Conservation (phyloP, 805 yeast genomes). For the Jamesozyma piceae region DNA sequence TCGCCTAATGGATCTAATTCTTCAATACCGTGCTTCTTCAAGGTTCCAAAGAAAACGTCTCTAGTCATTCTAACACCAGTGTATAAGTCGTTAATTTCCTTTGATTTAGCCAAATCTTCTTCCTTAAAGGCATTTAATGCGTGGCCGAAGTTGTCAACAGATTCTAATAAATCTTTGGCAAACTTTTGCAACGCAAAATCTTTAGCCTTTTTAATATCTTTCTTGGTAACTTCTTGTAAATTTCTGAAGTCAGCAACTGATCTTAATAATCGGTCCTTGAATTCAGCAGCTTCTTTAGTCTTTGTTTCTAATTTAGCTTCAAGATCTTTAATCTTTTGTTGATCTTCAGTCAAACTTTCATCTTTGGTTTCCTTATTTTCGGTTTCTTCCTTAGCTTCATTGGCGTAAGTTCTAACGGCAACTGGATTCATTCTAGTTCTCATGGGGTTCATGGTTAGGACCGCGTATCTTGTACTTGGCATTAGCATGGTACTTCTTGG, state of each 20-base stretch:
- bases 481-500: slow-evolving; percentile 2
- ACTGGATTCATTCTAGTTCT: background rate
- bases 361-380: slow-evolving; percentile 12
- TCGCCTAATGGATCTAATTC: slow-evolving; percentile 81
- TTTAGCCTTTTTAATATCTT: slow-evolving; percentile 76
- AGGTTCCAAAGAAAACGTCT: slow-evolving; percentile 75
- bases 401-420: slow-evolving; percentile 20
- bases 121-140: slow-evolving; percentile 67
- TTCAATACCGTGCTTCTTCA: slow-evolving; percentile 66
- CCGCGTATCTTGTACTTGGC: background rate
- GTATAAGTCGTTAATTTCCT: slow-evolving; percentile 62
- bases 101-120: slow-evolving; percentile 47
- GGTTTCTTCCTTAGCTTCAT: slow-evolving; percentile 16
- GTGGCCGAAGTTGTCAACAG: slow-evolving; percentile 82
- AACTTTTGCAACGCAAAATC: slow-evolving; percentile 89
- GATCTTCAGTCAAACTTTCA: slow-evolving; percentile 18
- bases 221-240: slow-evolving; percentile 80
- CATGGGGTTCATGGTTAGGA: background rate
- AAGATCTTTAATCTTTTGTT: slow-evolving; percentile 30
- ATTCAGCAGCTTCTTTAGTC: slow-evolving; percentile 65
- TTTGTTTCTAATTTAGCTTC: slow-evolving; percentile 48
- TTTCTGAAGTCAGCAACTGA: slow-evolving; percentile 89
- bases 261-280: slow-evolving; percentile 75
- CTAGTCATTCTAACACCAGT: slow-evolving; percentile 90
- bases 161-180: slow-evolving; percentile 80